Evolutionary conservation across 257 asterid genomes (phyloP).

Genomic region (Oldenlandia corymbosa): DNA sequence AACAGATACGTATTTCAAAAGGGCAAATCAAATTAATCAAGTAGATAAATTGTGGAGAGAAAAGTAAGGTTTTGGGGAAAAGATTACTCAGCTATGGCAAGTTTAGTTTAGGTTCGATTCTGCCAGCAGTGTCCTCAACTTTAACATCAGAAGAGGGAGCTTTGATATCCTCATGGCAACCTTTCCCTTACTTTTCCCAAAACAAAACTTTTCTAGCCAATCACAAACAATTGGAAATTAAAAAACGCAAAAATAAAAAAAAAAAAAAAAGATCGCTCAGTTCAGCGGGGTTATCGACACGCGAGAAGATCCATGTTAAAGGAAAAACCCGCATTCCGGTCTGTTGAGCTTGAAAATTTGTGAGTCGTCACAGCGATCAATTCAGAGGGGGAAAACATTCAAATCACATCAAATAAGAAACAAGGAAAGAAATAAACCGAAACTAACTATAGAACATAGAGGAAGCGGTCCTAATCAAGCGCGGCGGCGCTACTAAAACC

Average conservation of each 20-base stretch:
- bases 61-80: not conserved
- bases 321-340: slow-evolving; percentile 69
- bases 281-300: slow-evolving; percentile 91
- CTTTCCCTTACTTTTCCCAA: not conserved
- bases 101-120: slow-evolving; percentile 72
- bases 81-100: slow-evolving; percentile 61
- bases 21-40: no score
- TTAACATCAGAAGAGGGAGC: slow-evolving; percentile 88
- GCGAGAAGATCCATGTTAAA: slow-evolving; percentile 33
- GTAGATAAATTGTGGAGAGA: not conserved
- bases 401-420: no score
- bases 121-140: slow-evolving; percentile 72
- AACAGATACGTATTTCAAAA: no score
- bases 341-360: slow-evolving; percentile 87
- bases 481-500: no score
- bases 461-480: no score
- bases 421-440: no score
- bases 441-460: no score
- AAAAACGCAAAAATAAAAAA: not conserved
- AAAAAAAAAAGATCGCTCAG: slow-evolving; percentile 48
- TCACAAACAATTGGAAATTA: not conserved
- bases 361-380: slow-evolving; percentile 59
- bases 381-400: not conserved
- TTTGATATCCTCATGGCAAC: slow-evolving; percentile 57
- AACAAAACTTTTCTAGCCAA: not conserved